Percentiles rank a stretch among this genome's conserved stretches.
These are phyloP conservation scores for Alloteropsis semialata DNA, from an alignment of 176 grass and related monocot species.

Conservation along the genomic window DNA sequence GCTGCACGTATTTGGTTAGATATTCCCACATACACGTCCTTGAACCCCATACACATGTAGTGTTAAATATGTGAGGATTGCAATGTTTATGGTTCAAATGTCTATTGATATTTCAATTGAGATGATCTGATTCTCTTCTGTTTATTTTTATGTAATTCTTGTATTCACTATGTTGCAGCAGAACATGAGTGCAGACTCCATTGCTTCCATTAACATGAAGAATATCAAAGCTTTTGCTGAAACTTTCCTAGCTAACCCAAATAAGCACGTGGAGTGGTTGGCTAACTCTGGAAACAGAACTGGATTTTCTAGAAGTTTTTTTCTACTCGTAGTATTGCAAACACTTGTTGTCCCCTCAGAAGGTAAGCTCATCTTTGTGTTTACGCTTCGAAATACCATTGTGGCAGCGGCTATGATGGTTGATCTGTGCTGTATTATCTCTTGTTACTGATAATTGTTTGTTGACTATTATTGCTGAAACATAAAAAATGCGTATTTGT, in stretches of 20 bases:
- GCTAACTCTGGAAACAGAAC: conserved; percentile 49
- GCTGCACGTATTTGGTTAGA: not conserved
- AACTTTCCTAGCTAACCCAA: conserved; percentile 53
- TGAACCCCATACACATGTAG: not conserved
- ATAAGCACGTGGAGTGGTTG: conserved; percentile 69
- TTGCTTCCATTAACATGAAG: conserved; percentile 69
- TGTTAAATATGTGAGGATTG: not conserved
- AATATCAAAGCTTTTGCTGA: conserved; percentile 73
- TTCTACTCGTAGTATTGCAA: conserved; percentile 75
- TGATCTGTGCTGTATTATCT: not conserved
- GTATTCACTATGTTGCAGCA: conserved; percentile 32
- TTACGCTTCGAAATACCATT: conserved; percentile 26
- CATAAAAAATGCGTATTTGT: not conserved
- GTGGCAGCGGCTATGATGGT: conserved; percentile 1
- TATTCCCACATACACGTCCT: conserved; percentile 15
- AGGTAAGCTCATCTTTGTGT: conserved; percentile 42
- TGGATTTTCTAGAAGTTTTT: conserved; percentile 57
- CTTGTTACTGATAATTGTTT: not conserved
- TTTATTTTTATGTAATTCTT: conserved; percentile 14
- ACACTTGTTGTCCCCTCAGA: conserved; percentile 48
- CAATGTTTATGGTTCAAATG: not conserved
- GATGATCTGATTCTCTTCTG: not conserved
- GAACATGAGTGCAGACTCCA: conserved; percentile 53
- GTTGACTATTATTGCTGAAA: not conserved
- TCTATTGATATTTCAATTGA: conserved; percentile 14